These are phyloP conservation scores for Marasmius tenuissimus DNA, from an alignment of 1,284 basidiomycete genomes.

Conservation along the genomic window DNA sequence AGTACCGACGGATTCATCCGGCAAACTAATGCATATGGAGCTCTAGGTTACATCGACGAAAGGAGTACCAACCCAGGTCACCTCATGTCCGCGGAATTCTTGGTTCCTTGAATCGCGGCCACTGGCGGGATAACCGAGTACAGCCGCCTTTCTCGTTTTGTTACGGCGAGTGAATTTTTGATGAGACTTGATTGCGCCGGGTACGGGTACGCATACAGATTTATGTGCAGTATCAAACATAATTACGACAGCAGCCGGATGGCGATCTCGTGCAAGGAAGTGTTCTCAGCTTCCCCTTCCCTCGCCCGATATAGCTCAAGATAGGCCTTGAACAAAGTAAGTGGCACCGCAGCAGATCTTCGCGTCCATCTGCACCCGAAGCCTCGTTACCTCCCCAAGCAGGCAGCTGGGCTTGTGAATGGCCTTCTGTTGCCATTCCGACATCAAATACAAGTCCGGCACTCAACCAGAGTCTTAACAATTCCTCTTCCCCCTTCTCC, in stretches of 20 bases:
- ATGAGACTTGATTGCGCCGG: background rate
- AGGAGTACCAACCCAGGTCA: background rate
- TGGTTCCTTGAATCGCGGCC: background rate
- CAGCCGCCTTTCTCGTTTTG: too few species aligned
- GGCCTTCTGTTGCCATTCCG: background rate
- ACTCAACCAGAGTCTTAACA: background rate
- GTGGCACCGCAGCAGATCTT: background rate
- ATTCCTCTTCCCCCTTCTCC: too few species aligned
- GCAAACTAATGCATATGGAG: background rate
- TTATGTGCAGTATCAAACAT: background rate
- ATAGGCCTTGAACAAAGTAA: background rate
- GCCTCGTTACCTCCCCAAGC: background rate
- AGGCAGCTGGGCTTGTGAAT: background rate
- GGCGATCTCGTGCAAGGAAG: too few species aligned
- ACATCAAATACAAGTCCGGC: background rate
- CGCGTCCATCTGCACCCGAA: background rate
- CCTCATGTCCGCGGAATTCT: background rate
- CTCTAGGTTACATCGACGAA: background rate
- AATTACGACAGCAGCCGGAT: too few species aligned
- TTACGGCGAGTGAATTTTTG: background rate
- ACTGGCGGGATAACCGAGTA: background rate
- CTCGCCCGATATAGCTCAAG: too few species aligned
- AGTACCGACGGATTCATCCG: background rate
- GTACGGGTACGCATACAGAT: background rate
- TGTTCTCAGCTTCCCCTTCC: too few species aligned